Evolutionary conservation across 805 yeast species (phyloP).

Genomic region (Candida koratica): DNA sequence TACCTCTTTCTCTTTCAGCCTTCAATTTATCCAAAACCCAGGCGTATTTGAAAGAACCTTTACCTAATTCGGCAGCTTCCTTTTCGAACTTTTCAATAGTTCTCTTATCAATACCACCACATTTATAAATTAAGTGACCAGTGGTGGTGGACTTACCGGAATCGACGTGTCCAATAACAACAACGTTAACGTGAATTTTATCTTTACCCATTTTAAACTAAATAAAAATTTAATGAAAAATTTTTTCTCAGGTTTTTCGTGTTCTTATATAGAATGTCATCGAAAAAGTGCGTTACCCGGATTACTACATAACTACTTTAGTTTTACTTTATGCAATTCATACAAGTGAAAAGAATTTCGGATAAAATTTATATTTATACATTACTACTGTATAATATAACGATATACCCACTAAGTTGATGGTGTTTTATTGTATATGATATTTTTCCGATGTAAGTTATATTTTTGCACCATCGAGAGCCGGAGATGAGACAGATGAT

Average conservation of each 20-base stretch:
- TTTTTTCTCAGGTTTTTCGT: slow-evolving; percentile 10
- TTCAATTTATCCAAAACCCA: slow-evolving; percentile 73
- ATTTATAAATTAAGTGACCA: slow-evolving; percentile 98
- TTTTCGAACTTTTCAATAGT: slow-evolving; percentile 76
- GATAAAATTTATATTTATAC: no score
- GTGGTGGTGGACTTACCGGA: slow-evolving; percentile 91
- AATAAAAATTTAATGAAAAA: slow-evolving; percentile 9
- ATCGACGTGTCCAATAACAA: slow-evolving; percentile 99
- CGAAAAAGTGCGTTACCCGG: slow-evolving; percentile 6
- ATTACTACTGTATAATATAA: no score
- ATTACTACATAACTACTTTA: slow-evolving; percentile 2
- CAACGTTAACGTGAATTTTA: slow-evolving; percentile 98
- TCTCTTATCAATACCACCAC: slow-evolving; percentile 99
- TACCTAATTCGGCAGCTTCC: slow-evolving; percentile 96
- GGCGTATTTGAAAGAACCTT: slow-evolving; percentile 62
- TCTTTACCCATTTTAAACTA: slow-evolving; percentile 69
- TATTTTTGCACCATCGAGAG: no score
- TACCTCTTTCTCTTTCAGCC: slow-evolving; percentile 92
- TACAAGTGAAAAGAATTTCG: no score
- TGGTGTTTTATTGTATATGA: no score
- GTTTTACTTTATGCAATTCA: no score
- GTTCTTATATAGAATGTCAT: slow-evolving; percentile 3
- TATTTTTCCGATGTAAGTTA: no score
- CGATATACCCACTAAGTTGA: no score
- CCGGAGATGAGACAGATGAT: no score